Conservation (phyloP, 352 stramenopile species). For the Phytophthora hybrid region DNA sequence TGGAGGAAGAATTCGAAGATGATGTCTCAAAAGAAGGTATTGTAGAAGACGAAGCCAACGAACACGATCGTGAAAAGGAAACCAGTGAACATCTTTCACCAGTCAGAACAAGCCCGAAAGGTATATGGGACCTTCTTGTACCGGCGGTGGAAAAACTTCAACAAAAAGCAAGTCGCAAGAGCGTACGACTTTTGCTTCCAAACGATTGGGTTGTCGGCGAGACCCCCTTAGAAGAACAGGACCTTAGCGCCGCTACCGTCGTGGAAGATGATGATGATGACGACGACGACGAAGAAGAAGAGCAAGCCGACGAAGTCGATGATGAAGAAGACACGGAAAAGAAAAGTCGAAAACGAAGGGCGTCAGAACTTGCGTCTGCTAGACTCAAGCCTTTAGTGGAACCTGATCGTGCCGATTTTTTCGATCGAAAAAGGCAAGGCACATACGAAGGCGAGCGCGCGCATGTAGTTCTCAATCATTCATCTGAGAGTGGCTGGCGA, state of each 20-base stretch:
- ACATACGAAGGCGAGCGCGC: constrained; percentile 56
- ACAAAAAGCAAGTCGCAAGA: constrained; percentile 71
- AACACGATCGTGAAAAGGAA: background rate
- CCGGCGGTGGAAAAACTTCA: constrained; percentile 62
- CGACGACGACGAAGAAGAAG: constrained; percentile 48
- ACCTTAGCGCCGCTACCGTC: constrained; percentile 24
- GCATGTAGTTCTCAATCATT: constrained; percentile 39
- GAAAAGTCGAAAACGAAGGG: constrained; percentile 28
- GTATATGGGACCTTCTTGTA: constrained; percentile 48
- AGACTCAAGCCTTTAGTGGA: constrained; percentile 39
- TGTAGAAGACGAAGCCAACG: constrained; percentile 7
- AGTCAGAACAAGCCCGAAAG: background rate
- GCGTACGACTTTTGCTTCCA: constrained; percentile 63
- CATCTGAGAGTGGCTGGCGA: constrained; percentile 23
- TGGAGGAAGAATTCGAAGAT: constrained; percentile 22
- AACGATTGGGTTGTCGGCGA: constrained; percentile 73
- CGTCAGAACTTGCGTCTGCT: constrained; percentile 20
- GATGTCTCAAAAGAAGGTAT: background rate
- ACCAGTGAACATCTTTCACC: background rate
- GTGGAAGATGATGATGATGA: constrained; percentile 53
- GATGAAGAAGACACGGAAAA: constrained; percentile 20
- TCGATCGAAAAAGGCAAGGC: constrained; percentile 31
- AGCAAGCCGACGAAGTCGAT: constrained; percentile 38
- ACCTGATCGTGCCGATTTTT: constrained; percentile 43
- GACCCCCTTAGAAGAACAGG: constrained; percentile 52